These are phyloP conservation scores for Nemania diffusa DNA, from an alignment of 2,329 filamentous ascomycete genomes.

Conservation along the genomic window DNA sequence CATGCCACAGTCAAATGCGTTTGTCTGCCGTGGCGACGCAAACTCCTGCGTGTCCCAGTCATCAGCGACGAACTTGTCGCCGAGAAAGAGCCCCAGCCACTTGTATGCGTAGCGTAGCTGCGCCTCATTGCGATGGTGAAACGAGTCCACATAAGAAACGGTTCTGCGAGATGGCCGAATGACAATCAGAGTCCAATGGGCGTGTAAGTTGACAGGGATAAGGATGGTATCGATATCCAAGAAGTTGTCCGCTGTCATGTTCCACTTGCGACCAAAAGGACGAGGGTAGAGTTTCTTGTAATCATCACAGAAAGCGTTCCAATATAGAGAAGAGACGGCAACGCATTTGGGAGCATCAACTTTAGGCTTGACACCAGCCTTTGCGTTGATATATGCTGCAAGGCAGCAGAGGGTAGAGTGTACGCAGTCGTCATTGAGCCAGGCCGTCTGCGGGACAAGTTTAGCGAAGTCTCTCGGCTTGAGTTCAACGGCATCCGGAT, in stretches of 20 bases:
- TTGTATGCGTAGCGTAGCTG: slow-evolving; percentile 57
- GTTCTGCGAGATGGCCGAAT: slow-evolving; percentile 69
- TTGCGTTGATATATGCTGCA: slow-evolving; percentile 66
- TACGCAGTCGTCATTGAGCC: slow-evolving; percentile 83
- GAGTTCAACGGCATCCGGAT: slow-evolving; percentile 62
- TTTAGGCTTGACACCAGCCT: slow-evolving; percentile 62
- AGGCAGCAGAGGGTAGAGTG: slow-evolving; percentile 73
- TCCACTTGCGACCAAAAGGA: slow-evolving; percentile 55
- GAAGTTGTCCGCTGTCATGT: slow-evolving; percentile 69
- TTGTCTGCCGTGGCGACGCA: slow-evolving; percentile 67
- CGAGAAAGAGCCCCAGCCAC: slow-evolving; percentile 69
- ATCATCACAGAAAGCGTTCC: slow-evolving; percentile 62
- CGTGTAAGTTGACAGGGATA: slow-evolving; percentile 72
- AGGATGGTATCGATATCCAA: slow-evolving; percentile 74
- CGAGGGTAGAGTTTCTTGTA: slow-evolving; percentile 60
- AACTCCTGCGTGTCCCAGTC: slow-evolving; percentile 70
- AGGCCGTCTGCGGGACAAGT: slow-evolving; percentile 65
- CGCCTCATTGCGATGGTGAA: slow-evolving; percentile 57
- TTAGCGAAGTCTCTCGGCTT: slow-evolving; percentile 70
- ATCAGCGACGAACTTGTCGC: slow-evolving; percentile 60
- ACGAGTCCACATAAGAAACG: slow-evolving; percentile 76
- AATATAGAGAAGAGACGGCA: slow-evolving; percentile 74
- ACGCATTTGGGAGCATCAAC: slow-evolving; percentile 67
- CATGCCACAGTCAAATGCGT: slow-evolving; percentile 80
- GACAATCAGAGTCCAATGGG: slow-evolving; percentile 78